Evolutionary conservation across 768 basidiomycete genomes (phyloP).

Genomic region (Boletus sp.): DNA sequence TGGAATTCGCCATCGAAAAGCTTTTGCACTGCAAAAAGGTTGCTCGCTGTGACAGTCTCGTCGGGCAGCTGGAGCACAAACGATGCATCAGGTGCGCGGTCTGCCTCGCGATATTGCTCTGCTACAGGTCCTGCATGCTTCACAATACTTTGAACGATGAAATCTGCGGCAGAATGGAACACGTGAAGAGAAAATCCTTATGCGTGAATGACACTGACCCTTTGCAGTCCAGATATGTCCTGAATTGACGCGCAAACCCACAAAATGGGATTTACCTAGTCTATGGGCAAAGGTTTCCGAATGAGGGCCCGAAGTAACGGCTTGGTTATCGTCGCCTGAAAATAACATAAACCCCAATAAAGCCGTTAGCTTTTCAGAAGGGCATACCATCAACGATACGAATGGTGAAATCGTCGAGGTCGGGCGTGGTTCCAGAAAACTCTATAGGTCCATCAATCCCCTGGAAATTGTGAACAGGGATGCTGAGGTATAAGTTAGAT

Average conservation of each 20-base stretch:
- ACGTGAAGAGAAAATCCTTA: not conserved
- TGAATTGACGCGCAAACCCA: conserved; percentile 58
- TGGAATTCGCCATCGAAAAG: conserved; percentile 80
- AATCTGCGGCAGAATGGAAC: conserved; percentile 41
- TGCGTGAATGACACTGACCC: conserved; percentile 41
- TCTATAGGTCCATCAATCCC: conserved; percentile 70
- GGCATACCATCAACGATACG: conserved; percentile 71
- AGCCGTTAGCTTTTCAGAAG: not conserved
- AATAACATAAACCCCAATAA: conserved; percentile 6
- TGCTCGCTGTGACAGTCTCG: conserved; percentile 67
- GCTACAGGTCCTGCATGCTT: conserved; percentile 54
- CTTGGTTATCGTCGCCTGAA: conserved; percentile 60
- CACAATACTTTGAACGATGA: conserved; percentile 60
- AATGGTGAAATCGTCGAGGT: conserved; percentile 81
- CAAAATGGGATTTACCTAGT: conserved; percentile 68
- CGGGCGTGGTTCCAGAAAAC: conserved; percentile 71
- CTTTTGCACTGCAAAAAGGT: conserved; percentile 87
- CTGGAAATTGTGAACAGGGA: conserved; percentile 38
- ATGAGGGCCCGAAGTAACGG: conserved; percentile 53
- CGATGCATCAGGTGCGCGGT: conserved; percentile 71
- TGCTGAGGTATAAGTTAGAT: not conserved
- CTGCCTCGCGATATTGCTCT: conserved; percentile 47
- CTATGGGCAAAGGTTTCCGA: conserved; percentile 56
- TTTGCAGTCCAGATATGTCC: conserved; percentile 84
- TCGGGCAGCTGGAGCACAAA: conserved; percentile 76